Evolutionary conservation across 768 basidiomycete species (phyloP).

Genomic region (Tricholomella constricta): DNA sequence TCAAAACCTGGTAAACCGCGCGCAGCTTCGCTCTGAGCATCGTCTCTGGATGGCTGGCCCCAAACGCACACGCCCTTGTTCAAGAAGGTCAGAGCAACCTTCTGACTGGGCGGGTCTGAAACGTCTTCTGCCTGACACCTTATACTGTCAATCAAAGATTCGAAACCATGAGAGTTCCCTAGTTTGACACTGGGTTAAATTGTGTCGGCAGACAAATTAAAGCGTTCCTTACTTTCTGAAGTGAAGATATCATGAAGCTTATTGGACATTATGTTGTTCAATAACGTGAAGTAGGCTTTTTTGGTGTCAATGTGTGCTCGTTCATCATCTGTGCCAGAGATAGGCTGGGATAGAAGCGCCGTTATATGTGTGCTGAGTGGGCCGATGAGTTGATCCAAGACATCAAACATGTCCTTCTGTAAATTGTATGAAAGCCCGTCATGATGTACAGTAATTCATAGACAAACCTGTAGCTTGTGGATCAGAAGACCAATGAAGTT

Average conservation of each 20-base stretch:
- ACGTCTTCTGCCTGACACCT: constrained; percentile 71
- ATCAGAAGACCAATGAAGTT: constrained; percentile 91
- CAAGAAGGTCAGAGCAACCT: constrained; percentile 80
- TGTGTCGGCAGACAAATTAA: not conserved
- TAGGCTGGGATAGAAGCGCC: constrained; percentile 75
- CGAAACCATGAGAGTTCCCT: constrained; percentile 61
- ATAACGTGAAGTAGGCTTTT: constrained; percentile 82
- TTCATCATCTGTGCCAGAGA: constrained; percentile 85
- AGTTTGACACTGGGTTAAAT: constrained; percentile 2
- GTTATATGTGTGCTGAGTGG: constrained; percentile 86
- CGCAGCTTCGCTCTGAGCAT: constrained; percentile 31
- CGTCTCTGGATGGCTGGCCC: constrained; percentile 54
- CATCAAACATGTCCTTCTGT: constrained; percentile 83
- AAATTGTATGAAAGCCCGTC: not conserved
- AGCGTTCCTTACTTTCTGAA: constrained; percentile 69
- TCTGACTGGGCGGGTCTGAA: constrained; percentile 76
- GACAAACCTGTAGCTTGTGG: constrained; percentile 82
- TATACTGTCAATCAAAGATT: constrained; percentile 75
- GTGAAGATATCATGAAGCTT: constrained; percentile 83
- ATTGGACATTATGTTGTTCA: constrained; percentile 80
- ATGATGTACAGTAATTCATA: constrained; percentile 1
- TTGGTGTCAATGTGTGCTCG: constrained; percentile 79
- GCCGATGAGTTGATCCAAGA: constrained; percentile 87
- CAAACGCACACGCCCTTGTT: constrained; percentile 65
- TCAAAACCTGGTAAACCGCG: constrained; percentile 85